A percentile compares a stretch with the other conserved stretches of the same genome.
phyloP scores from a whole-genome alignment of 352 stramenopile species.

The Globisporangium echinulatum region DNA sequence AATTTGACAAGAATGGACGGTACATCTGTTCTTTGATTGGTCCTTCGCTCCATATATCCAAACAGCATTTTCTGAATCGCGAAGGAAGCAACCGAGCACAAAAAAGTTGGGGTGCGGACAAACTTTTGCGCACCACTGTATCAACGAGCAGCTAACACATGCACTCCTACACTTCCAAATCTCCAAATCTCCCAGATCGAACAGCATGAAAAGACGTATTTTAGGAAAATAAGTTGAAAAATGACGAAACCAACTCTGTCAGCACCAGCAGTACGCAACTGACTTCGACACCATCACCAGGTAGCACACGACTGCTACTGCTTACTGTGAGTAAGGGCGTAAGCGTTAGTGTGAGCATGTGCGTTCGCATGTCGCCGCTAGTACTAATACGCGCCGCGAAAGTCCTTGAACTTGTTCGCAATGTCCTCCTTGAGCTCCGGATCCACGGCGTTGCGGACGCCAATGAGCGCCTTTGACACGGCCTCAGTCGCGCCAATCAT shows the following conservation, averaged over 20 bases:
- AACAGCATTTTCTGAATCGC: too few relatives aligned
- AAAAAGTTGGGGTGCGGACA: too few relatives aligned
- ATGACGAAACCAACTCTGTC: neutral
- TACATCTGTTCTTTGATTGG: too few relatives aligned
- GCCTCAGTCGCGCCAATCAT: conserved; percentile 87
- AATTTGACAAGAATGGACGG: too few relatives aligned
- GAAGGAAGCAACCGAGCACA: too few relatives aligned
- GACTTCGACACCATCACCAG: neutral
- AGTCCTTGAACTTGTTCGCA: conserved; percentile 91
- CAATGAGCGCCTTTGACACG: conserved; percentile 81
- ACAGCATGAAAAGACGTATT: neutral
- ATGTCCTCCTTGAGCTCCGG: conserved; percentile 88
- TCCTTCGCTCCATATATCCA: too few relatives aligned
- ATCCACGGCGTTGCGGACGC: conserved; percentile 82
- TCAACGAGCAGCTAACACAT: too few relatives aligned
- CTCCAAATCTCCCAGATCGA: neutral
- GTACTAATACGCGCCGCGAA: conserved; percentile 26
- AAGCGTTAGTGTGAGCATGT: neutral
- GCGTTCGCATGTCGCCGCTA: neutral
- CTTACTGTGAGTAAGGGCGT: too few relatives aligned
- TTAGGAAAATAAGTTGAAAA: neutral
- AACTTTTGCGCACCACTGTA: too few relatives aligned
- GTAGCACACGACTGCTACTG: too few relatives aligned
- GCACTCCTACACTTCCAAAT: too few relatives aligned
- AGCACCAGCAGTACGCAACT: neutral